Percentiles rank a stretch among this genome's conserved stretches.
phyloP scores from a whole-genome alignment of 169 alveolate species.

The Plasmodium blacklocki region DNA sequence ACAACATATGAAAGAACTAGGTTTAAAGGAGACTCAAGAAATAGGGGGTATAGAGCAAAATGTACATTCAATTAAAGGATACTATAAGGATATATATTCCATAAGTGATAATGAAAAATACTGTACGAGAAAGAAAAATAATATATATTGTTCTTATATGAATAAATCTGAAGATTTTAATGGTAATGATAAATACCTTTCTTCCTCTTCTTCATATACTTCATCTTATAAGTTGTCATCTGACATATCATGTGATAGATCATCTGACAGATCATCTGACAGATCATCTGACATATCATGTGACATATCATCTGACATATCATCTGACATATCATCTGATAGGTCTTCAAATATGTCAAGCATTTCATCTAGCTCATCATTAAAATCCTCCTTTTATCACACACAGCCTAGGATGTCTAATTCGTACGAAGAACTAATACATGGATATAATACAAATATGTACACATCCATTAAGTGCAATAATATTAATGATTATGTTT shows the following conservation, averaged over 20 bases:
- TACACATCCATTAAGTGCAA: no score
- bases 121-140: not conserved
- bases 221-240: not conserved
- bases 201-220: not conserved
- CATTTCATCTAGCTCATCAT: not conserved
- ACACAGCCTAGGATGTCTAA: not conserved
- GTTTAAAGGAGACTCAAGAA: constrained; percentile 2
- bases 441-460: not conserved
- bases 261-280: not conserved
- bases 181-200: not conserved
- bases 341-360: not conserved
- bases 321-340: not conserved
- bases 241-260: not conserved
- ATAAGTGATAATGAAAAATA: constrained; percentile 26
- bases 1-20: constrained; percentile 19
- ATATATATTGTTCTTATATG: not conserved
- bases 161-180: not conserved
- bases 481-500: no score
- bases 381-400: not conserved
- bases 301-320: not conserved
- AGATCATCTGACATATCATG: not conserved
- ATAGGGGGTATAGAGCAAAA: not conserved
- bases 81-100: not conserved
- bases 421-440: not conserved
- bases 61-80: not conserved